Percentiles rank a stretch among this genome's conserved stretches.
These are phyloP conservation scores for Carallia pectinifolia DNA, from an alignment of 345 rosid genomes.

Conservation along the genomic window DNA sequence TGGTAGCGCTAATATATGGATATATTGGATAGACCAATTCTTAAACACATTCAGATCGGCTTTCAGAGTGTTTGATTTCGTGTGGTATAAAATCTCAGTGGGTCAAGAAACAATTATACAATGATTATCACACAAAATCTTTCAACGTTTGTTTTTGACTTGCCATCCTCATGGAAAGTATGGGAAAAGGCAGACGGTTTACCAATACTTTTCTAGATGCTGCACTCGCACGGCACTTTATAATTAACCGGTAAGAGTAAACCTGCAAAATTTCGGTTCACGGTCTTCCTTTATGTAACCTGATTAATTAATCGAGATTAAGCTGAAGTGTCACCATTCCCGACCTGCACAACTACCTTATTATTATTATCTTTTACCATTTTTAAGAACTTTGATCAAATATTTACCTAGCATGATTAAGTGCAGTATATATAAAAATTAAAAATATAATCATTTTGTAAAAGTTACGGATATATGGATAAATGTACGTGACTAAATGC, in stretches of 20 bases:
- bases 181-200: conserved; percentile 36
- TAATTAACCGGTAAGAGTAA: conserved; percentile 32
- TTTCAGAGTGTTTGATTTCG: conserved; percentile 43
- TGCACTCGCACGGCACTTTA: conserved; percentile 46
- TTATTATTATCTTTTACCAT: conserved; percentile 4
- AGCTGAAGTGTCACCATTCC: conserved; percentile 28
- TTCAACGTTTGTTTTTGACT: conserved; percentile 47
- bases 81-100: conserved; percentile 54
- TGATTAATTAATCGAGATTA: not conserved
- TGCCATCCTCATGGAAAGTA: conserved; percentile 43
- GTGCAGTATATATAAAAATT: no score
- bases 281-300: conserved; percentile 16
- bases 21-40: conserved; percentile 19
- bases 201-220: conserved; percentile 45
- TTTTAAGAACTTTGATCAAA: not conserved
- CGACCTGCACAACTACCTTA: conserved; percentile 28
- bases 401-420: no score
- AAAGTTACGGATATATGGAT: no score
- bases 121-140: conserved; percentile 14
- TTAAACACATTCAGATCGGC: conserved; percentile 29
- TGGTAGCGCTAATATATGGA: conserved; percentile 24
- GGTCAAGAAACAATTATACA: conserved; percentile 36
- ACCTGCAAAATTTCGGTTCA: not conserved
- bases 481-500: no score
- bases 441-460: no score